phyloP scores from a whole-genome alignment of 169 alveolate genomes.

The Plasmodium gallinaceum region DNA sequence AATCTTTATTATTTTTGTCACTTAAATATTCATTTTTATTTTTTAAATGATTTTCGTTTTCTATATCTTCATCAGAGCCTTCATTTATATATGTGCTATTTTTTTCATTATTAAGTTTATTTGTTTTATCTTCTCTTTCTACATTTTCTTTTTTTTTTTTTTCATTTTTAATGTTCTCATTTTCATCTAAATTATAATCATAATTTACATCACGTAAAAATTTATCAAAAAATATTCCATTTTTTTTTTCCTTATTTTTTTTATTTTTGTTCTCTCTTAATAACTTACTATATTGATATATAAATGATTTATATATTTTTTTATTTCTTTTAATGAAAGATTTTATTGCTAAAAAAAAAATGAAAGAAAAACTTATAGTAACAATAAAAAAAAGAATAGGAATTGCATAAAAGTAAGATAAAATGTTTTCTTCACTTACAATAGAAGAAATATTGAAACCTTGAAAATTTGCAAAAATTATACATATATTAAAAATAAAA shows the following conservation, averaged over 20 bases:
- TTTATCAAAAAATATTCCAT: not conserved
- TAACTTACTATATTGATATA: constrained; percentile 25
- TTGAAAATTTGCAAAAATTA: constrained; percentile 72
- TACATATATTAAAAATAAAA: constrained; percentile 70
- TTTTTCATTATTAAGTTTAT: not conserved
- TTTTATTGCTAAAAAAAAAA: constrained; percentile 57
- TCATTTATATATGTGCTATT: too few species aligned
- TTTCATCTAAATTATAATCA: constrained; percentile 4
- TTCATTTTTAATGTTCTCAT: not conserved
- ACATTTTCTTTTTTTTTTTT: not conserved
- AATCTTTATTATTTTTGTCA: not conserved
- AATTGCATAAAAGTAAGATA: constrained; percentile 25
- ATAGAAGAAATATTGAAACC: constrained; percentile 53
- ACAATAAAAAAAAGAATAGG: constrained; percentile 59
- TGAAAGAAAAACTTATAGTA: constrained; percentile 55
- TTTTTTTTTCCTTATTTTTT: not conserved
- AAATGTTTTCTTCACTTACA: constrained; percentile 17
- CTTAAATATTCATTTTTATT: not conserved
- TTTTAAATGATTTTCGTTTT: too few species aligned
- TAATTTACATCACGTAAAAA: not conserved
- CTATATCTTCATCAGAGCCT: too few species aligned
- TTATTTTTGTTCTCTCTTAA: not conserved
- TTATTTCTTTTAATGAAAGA: constrained; percentile 57
- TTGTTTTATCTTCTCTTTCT: not conserved
- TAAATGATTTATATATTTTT: constrained; percentile 31